These are phyloP conservation scores for Hypomyces rosellus DNA, from an alignment of 2,329 filamentous ascomycete species.

Conservation along the genomic window DNA sequence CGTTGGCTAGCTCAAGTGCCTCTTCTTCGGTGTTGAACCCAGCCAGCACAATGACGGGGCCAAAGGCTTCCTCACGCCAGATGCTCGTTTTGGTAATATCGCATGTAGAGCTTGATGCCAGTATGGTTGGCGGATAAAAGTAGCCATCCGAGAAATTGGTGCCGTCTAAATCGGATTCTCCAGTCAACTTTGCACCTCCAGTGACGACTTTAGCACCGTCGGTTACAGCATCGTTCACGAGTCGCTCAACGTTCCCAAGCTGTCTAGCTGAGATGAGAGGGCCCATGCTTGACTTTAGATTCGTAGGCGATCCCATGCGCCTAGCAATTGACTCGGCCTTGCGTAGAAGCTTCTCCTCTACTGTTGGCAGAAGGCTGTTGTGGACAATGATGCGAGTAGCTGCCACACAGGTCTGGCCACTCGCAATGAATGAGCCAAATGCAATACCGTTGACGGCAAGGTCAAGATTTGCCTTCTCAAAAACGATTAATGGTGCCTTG, in stretches of 20 bases:
- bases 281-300: slow-evolving; percentile 56
- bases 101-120: slow-evolving; percentile 46
- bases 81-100: slow-evolving; percentile 64
- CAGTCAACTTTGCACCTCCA: slow-evolving; percentile 44
- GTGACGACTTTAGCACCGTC: slow-evolving; percentile 30
- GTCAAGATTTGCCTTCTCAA: slow-evolving; percentile 57
- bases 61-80: slow-evolving; percentile 76
- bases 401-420: slow-evolving; percentile 57
- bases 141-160: slow-evolving; percentile 53
- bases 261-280: slow-evolving; percentile 55
- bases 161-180: slow-evolving; percentile 42
- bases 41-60: slow-evolving; percentile 68
- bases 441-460: slow-evolving; percentile 64
- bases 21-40: slow-evolving; percentile 71
- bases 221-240: slow-evolving; percentile 58
- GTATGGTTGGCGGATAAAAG: slow-evolving; percentile 75
- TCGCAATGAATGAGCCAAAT: slow-evolving; percentile 50
- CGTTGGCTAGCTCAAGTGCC: slow-evolving; percentile 64
- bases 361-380: slow-evolving; percentile 56
- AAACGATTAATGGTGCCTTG: slow-evolving; percentile 64
- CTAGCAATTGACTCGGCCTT: slow-evolving; percentile 52
- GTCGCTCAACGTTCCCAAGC: slow-evolving; percentile 60
- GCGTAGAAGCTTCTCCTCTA: slow-evolving; percentile 56
- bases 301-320: slow-evolving; percentile 51
- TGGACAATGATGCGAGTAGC: slow-evolving; percentile 72